Percentiles rank a stretch among this genome's conserved stretches.
Conservation (phyloP, 805 yeast species). For the Ogataea haglerorum region DNA sequence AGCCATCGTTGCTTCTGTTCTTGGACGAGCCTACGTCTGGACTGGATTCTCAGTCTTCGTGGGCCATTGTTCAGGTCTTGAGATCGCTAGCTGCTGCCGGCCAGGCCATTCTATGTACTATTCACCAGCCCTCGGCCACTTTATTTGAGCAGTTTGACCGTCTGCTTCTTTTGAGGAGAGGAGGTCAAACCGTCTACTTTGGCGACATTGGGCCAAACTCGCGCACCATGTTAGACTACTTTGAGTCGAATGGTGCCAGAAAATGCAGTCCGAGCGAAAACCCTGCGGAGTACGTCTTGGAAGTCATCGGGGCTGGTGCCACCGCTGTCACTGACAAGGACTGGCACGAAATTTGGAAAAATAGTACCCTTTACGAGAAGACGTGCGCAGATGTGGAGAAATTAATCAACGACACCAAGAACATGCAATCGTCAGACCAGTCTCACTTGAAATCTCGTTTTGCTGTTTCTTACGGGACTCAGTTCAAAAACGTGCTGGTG, state of each 20-base stretch:
- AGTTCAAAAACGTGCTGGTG: conserved; percentile 33
- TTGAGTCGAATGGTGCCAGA: conserved; percentile 57
- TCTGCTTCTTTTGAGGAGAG: conserved; percentile 43
- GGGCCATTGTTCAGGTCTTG: conserved; percentile 53
- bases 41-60: conserved; percentile 55
- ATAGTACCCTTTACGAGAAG: conserved; percentile 26
- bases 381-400: conserved; percentile 31
- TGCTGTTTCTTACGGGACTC: conserved; percentile 46
- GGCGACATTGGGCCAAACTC: conserved; percentile 52
- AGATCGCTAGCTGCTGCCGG: conserved; percentile 49
- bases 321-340: conserved; percentile 57
- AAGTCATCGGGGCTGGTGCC: conserved; percentile 79
- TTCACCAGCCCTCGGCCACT: conserved; percentile 48
- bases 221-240: conserved; percentile 40
- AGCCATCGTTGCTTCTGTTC: conserved; percentile 49
- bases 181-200: conserved; percentile 52
- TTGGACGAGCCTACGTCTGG: conserved; percentile 64
- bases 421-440: conserved; percentile 12
- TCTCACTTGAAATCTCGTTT: conserved; percentile 24
- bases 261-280: conserved; percentile 58
- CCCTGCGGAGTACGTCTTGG: conserved; percentile 75
- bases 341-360: conserved; percentile 63
- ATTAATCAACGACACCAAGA: conserved; percentile 20
- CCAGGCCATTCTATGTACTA: conserved; percentile 58
- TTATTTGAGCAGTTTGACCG: conserved; percentile 44